Conservation (phyloP, 2,329 filamentous ascomycete species). For the Leptographium procerum region DNA sequence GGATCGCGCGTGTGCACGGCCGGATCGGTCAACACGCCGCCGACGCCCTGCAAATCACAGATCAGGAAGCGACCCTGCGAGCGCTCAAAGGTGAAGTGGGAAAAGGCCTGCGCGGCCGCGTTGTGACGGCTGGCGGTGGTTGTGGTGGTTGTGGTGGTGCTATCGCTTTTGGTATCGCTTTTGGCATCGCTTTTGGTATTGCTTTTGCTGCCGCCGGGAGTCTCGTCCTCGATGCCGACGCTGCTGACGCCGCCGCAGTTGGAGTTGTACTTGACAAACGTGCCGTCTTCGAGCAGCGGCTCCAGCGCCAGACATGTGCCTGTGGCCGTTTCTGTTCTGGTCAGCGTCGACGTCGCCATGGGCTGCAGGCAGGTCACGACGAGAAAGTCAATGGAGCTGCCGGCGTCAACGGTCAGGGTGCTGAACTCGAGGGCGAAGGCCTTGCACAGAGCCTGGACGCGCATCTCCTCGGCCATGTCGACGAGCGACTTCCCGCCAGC, state of each 20-base stretch:
- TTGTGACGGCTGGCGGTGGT: not conserved
- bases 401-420: slow-evolving; percentile 12
- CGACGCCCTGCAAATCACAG: slow-evolving; percentile 26
- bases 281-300: slow-evolving; percentile 22
- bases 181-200: no score
- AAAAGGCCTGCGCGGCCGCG: slow-evolving; percentile 26
- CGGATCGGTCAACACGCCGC: slow-evolving; percentile 24
- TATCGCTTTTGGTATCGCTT: no score
- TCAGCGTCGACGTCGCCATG: no score
- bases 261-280: slow-evolving; percentile 28
- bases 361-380: slow-evolving; percentile 20
- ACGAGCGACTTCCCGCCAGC: slow-evolving; percentile 16
- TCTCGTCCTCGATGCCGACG: slow-evolving; percentile 13
- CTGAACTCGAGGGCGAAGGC: slow-evolving; percentile 30
- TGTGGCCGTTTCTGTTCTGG: no score
- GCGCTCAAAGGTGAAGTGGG: slow-evolving; percentile 30
- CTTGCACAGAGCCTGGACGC: slow-evolving; percentile 26
- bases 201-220: no score
- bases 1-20: slow-evolving; percentile 23
- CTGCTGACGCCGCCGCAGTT: slow-evolving; percentile 21
- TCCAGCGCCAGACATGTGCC: slow-evolving; percentile 22
- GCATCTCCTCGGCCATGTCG: slow-evolving; percentile 25
- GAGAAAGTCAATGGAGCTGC: slow-evolving; percentile 22
- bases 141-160: slow-evolving; percentile 16
- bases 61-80: slow-evolving; percentile 25